Evolutionary conservation across 164 flowering plant genomes (phyloP), one percentile per base, ranked within the genome.

Genomic region (Saururus chinensis): DNA sequence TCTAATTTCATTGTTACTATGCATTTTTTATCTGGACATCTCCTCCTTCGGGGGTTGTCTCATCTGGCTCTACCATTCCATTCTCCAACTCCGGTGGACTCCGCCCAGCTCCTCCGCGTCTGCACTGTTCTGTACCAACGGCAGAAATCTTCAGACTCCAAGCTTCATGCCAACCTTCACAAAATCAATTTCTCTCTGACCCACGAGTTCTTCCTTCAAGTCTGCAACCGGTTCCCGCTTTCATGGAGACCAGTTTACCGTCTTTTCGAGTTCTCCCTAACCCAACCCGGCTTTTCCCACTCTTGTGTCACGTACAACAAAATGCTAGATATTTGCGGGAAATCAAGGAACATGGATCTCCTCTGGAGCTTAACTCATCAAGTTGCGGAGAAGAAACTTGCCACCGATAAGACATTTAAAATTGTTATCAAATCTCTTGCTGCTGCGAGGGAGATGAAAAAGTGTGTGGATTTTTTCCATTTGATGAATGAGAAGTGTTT

Each of bases 151-250:
- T 52, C 86, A 1, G 77, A 76, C 19, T 9, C 71, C 22, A 77
- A 77, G 23, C 87, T 91, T 67, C 78, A 77, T 67, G 37, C 75
- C 56, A 55, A 58, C 60, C 88, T 84, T 69, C 60, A 59, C 42
- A 64, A 72, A 48, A 65, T 64, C 56, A 48, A 68, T 8, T 77
- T 80, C 67, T 9, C 68, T 37, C 81, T 85, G 64, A 77, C 81
- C 66, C 89, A 83, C 65, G 95, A 92, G 60, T 82, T 89, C 73
- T 92, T 92, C 80, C 87, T 92, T 62, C 96, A 83, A 64, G 85
- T 88, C 61, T 87, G 96, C 83, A 87, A 85, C 82, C 75, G 72
- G 14, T 92, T 92, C 77, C 92, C 86, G 1, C 69, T 25, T 40
- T 89, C 98, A 24, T 85, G 92, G 90, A 78, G 79, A 37, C 96